Evolutionary conservation across 331 rosid species (phyloP).

Genomic region (Stylosanthes scabra): DNA sequence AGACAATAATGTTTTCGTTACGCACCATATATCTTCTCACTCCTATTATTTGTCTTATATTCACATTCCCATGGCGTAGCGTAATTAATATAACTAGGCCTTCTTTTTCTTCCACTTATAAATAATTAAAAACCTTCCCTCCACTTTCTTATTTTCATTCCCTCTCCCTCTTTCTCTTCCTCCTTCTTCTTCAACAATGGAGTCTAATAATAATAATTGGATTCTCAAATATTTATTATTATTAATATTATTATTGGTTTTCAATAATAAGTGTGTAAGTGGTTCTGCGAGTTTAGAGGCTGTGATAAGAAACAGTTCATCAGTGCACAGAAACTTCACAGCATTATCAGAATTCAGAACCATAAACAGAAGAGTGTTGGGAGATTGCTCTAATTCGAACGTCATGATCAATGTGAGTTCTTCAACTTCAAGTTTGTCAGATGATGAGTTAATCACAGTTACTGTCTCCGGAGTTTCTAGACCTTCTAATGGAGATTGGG

Average conservation of each 20-base stretch:
- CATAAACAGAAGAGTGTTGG: constrained; percentile 57
- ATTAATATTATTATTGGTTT: constrained; percentile 15
- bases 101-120: neutral
- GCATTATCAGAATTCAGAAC: constrained; percentile 70
- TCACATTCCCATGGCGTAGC: no score
- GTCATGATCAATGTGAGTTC: constrained; percentile 39
- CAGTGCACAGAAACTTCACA: constrained; percentile 57
- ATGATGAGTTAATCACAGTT: constrained; percentile 62
- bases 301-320: constrained; percentile 41
- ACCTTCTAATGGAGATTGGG: constrained; percentile 63
- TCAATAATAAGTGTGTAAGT: constrained; percentile 17
- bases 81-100: neutral
- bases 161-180: neutral
- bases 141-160: no score
- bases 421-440: constrained; percentile 43
- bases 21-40: no score
- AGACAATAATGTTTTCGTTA: no score
- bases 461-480: constrained; percentile 58
- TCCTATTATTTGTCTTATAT: no score
- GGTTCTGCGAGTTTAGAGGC: constrained; percentile 41
- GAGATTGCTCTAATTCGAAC: constrained; percentile 44
- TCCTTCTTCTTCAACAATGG: constrained; percentile 25
- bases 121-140: neutral
- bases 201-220: constrained; percentile 6
- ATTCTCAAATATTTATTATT: constrained; percentile 23